Percentiles rank a stretch among this genome's conserved stretches.
phyloP scores from a whole-genome alignment of 495 filamentous ascomycete genomes.

The Aspergillus incahuasiensis region DNA sequence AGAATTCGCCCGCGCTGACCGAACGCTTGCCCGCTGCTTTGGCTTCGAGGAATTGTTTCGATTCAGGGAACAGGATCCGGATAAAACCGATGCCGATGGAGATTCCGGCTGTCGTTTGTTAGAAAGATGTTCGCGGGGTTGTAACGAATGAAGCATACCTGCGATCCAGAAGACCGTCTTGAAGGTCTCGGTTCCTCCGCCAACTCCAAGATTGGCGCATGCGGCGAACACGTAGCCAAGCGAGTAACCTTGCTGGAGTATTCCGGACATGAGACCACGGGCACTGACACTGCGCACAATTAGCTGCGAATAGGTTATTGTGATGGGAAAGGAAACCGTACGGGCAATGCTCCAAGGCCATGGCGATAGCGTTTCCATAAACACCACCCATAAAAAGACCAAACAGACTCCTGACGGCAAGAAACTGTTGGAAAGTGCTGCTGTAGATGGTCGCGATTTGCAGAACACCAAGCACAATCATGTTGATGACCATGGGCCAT shows the following conservation, averaged over 20 bases:
- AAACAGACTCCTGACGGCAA: slow-evolving; percentile 65
- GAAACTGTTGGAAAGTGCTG: slow-evolving; percentile 59
- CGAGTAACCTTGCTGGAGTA: slow-evolving; percentile 74
- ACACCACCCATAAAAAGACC: slow-evolving; percentile 83
- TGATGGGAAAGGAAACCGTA: slow-evolving; percentile 14
- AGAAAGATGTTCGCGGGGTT: not conserved
- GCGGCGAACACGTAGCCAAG: slow-evolving; percentile 72
- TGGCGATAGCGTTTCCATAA: slow-evolving; percentile 76
- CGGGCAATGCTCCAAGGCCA: slow-evolving; percentile 75
- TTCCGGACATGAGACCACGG: slow-evolving; percentile 70
- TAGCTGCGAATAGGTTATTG: slow-evolving; percentile 4
- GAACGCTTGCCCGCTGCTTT: slow-evolving; percentile 47
- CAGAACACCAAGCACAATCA: slow-evolving; percentile 58
- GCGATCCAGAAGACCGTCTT: slow-evolving; percentile 63
- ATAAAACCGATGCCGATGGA: slow-evolving; percentile 60
- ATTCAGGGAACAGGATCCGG: slow-evolving; percentile 65
- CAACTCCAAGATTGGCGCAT: slow-evolving; percentile 62
- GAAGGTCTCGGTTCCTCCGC: slow-evolving; percentile 51
- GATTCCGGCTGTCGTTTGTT: slow-evolving; percentile 43
- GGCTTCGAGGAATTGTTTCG: slow-evolving; percentile 63
- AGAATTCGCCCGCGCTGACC: slow-evolving; percentile 50
- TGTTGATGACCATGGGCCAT: slow-evolving; percentile 74
- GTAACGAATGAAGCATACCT: slow-evolving; percentile 14
- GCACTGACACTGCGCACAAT: slow-evolving; percentile 41
- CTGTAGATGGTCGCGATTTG: slow-evolving; percentile 73